Base-by-base conservation (phyloP, 2,329 filamentous ascomycete genomes). In the Diaporthe ampelina region DNA sequence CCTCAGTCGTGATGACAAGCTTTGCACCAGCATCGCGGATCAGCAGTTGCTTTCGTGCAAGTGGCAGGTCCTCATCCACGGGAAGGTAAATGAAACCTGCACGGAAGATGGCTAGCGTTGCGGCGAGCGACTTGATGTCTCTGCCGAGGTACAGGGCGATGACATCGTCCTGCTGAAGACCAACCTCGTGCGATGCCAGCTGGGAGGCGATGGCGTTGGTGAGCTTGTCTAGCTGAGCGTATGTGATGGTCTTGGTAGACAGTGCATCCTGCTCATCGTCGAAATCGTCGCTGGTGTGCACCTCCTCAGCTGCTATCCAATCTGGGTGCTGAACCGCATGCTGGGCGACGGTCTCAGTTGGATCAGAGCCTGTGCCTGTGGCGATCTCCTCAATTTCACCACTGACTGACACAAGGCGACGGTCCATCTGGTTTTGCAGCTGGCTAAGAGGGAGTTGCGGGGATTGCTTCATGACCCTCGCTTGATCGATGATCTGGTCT, bases 91-190 rank as follows among this genome's bases (percentile, higher is more conserved):
- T 88, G 80, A 88, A 91, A 1, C 91, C 91, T 45, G 89, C 86
- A 79, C 92, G 92, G 71, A 92, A 81, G 68, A 92, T 88, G 24
- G 90, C 91, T n/a, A 92, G 81, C 67, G 92, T 91, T 2, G 89
- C 88, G 76, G 92, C 90, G 0, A 89, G 90, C 1, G 91, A 91
- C 79, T 92, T 88, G 0, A 90, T 87, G 75, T 89, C 91, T 77
- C 93, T 92, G 59, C 90, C 88, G 76, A 93, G 91, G 77, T 90
- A 92, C 21, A 92, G 85, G 3, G 86, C 90, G 50, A 93, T 82
- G 1, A 92, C 83, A 59, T 84, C 82, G 21, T 89, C 88, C 1
- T 86, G 81, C 3, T 90, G 81, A 3, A 91, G 79, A 43, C 57
- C 57, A 10, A 52, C 45, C 32, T 72, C 56, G 9, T 76, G 74